These are phyloP conservation scores for Cladophialophora chaetospira DNA, from an alignment of 2,329 filamentous ascomycete genomes.

Conservation along the genomic window DNA sequence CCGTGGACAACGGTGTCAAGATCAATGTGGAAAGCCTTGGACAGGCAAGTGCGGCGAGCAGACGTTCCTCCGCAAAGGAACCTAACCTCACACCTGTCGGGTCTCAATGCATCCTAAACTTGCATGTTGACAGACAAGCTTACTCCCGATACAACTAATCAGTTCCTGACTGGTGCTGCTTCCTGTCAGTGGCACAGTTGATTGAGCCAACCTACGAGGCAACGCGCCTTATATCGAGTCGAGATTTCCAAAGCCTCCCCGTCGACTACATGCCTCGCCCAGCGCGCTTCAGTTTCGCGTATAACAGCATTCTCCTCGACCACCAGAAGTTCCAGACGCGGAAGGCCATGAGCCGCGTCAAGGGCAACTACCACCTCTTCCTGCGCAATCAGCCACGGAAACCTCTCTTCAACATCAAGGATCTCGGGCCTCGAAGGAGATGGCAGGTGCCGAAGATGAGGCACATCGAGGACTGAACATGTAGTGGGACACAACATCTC, in stretches of 20 bases:
- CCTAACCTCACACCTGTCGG: no score
- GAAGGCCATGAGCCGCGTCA: slow-evolving; percentile 27
- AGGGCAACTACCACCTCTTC: slow-evolving; percentile 33
- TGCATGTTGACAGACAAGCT: no score
- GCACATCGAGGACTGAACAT: slow-evolving; percentile 18
- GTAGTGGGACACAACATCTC: neutral
- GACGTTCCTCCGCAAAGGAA: slow-evolving; percentile 9
- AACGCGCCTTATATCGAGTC: no score
- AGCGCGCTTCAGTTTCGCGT: slow-evolving; percentile 27
- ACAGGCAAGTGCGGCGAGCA: slow-evolving; percentile 29
- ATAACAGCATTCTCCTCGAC: slow-evolving; percentile 32
- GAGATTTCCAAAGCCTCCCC: neutral
- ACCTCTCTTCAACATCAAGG: slow-evolving; percentile 21
- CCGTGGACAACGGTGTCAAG: slow-evolving; percentile 2
- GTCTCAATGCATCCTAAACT: no score
- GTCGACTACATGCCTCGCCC: slow-evolving; percentile 3
- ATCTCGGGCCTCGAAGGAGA: slow-evolving; percentile 21
- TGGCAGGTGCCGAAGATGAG: slow-evolving; percentile 30
- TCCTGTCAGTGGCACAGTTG: no score
- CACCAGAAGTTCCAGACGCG: slow-evolving; percentile 30
- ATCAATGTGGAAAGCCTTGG: neutral
- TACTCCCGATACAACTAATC: no score
- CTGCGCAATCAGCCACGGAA: slow-evolving; percentile 31
- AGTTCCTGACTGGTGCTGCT: no score
- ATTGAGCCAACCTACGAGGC: no score